phyloP scores from a whole-genome alignment of 2,329 filamentous ascomycete genomes.

The Arachnomyces sp. region DNA sequence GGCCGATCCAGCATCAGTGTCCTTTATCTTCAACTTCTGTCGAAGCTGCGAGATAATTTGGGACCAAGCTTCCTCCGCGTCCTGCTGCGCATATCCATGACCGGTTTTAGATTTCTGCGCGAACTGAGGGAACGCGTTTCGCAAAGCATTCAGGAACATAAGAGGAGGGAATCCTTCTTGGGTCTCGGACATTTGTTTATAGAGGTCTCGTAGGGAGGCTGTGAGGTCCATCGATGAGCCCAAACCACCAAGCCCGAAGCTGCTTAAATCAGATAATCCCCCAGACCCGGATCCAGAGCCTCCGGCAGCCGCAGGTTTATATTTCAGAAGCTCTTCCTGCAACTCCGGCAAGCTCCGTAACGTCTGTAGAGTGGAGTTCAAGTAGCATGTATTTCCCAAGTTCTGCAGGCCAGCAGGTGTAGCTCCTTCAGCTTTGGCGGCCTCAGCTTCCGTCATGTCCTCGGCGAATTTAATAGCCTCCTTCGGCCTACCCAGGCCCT shows the following conservation, averaged over 20 bases:
- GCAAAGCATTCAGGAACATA: conserved; percentile 72
- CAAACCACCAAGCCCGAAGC: conserved; percentile 51
- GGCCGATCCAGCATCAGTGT: conserved; percentile 30
- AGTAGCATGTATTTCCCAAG: conserved; percentile 94
- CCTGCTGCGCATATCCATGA: conserved; percentile 88
- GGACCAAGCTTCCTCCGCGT: conserved; percentile 97
- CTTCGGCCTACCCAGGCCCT: conserved; percentile 60
- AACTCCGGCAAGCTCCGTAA: conserved; percentile 84
- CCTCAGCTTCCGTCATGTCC: conserved; percentile 94
- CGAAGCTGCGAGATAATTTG: conserved; percentile 81
- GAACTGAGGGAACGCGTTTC: conserved; percentile 80
- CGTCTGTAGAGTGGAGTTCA: conserved; percentile 94
- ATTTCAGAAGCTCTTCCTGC: conserved; percentile 65
- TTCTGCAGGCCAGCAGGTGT: conserved; percentile 84
- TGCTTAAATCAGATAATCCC: conserved; percentile 38
- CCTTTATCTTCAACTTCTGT: conserved; percentile 63
- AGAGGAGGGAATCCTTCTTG: conserved; percentile 79
- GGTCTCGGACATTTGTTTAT: conserved; percentile 81
- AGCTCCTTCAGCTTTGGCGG: conserved; percentile 71
- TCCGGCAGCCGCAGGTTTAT: conserved; percentile 37
- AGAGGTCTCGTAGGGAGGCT: conserved; percentile 68
- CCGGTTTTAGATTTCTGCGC: conserved; percentile 78
- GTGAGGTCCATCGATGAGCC: conserved; percentile 62
- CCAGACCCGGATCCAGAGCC: conserved; percentile 21
- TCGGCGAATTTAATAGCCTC: conserved; percentile 83